Percentiles rank a stretch among this genome's conserved stretches.
Evolutionary conservation across 345 rosid genomes (phyloP).

Genomic region (Dimocarpus longan): DNA sequence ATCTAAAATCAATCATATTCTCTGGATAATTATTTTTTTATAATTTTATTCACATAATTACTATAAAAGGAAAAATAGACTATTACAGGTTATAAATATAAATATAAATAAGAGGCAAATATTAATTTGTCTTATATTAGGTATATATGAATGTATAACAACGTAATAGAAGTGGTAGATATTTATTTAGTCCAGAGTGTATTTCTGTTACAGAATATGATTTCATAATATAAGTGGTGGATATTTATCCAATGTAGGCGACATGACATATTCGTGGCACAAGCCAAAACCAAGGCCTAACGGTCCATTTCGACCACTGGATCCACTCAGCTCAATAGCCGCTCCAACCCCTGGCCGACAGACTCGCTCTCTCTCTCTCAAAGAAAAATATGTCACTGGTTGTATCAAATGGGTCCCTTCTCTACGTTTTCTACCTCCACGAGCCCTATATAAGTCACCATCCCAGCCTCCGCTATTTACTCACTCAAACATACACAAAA

Average conservation of each 20-base stretch:
- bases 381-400: not conserved
- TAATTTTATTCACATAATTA: too few species aligned
- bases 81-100: too few species aligned
- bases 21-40: too few species aligned
- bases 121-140: too few species aligned
- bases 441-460: slow-evolving; percentile 30
- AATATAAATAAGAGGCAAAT: too few species aligned
- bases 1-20: too few species aligned
- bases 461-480: not conserved
- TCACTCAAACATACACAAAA: not conserved
- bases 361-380: not conserved
- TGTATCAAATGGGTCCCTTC: slow-evolving; percentile 15
- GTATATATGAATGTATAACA: too few species aligned
- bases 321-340: not conserved
- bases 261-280: too few species aligned
- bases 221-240: not conserved
- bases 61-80: too few species aligned
- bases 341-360: not conserved
- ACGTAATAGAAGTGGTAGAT: not conserved
- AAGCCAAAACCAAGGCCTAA: too few species aligned
- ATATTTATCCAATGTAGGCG: not conserved
- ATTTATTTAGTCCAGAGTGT: not conserved
- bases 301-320: not conserved
- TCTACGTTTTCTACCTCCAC: not conserved
- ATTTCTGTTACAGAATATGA: not conserved